A percentile compares a stretch with the other conserved stretches of the same genome.
Evolutionary conservation across 306 rosid species (phyloP).

Genomic region (Canavalia ensiformis): DNA sequence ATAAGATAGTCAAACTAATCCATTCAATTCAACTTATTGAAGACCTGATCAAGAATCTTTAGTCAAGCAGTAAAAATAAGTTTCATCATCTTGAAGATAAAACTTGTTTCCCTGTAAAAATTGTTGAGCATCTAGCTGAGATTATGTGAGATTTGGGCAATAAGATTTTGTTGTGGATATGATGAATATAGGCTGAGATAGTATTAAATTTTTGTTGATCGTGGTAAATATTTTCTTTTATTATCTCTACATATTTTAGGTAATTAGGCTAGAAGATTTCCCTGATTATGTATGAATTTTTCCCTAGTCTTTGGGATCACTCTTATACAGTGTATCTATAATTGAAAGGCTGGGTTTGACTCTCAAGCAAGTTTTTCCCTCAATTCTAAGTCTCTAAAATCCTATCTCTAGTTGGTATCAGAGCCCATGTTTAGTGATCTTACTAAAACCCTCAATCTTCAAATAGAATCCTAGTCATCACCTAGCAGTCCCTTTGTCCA

Average conservation of each 20-base stretch:
- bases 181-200: background rate
- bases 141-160: background rate
- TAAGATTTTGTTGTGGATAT: background rate
- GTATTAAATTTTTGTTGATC: background rate
- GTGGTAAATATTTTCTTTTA: background rate
- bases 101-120: slow-evolving; percentile 1
- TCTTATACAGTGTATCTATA: background rate
- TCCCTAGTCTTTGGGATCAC: background rate
- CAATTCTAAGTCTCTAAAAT: no score
- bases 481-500: no score
- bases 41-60: slow-evolving; percentile 7
- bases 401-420: no score
- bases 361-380: no score
- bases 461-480: no score
- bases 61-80: slow-evolving; percentile 11
- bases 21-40: slow-evolving; percentile 37
- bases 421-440: no score
- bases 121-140: background rate
- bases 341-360: no score
- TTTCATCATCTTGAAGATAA: slow-evolving; percentile 27
- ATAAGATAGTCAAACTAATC: slow-evolving; percentile 8
- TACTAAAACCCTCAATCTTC: no score
- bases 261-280: background rate
- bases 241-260: background rate
- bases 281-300: background rate